Base-by-base conservation (phyloP, 1,284 basidiomycete genomes). In the Ceratobasidium sp. region DNA sequence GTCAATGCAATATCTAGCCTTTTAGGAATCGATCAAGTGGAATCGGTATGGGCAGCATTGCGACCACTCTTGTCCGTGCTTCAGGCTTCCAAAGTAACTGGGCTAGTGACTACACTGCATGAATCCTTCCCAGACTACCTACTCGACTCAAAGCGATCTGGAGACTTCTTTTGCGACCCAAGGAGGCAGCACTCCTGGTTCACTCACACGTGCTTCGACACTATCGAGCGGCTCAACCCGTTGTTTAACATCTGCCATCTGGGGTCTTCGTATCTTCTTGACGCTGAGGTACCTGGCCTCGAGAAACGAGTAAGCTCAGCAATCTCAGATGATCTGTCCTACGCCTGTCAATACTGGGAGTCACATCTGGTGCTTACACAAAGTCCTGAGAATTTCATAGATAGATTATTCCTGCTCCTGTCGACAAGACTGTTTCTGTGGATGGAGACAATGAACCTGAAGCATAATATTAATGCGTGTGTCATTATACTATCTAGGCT, bases 191-290 rank as follows among this genome's bases (percentile, higher is more conserved):
- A 77, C n/a, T 40, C 64, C 2, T 12, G 7, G n/a, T 20, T 77
- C 46, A 39, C 75, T 4, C n/a, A 49, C 2, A 13, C 18, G 4
- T 77, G 75, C 40, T 67, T 77, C 15, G 4, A 60, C 2, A 3
- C n/a, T 10, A 77, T 77, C 33, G 55, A 60, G 12, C 4, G 1
- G 15, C 51, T 23, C 2, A 40, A 68, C 23, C 75, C 64, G 64
- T 51, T 28, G 26, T 68, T 77, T 53, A 77, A 68, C 53, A 60
- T 77, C n/a, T 77, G 75, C 28, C 20, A n/a, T 7, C 64, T 77
- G 3, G 63, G 44, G 39, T 77, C 75, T 3, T 77, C 75, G 18
- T 44, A 58, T 42, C 7, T 55, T 6, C 7, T 46, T 6, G 23
- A 23, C 4, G 75, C 67, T 33, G 64, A 67, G 12, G 64, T 68